These are phyloP conservation scores for Ambrosia artemisiifolia DNA, from an alignment of 129 eudicot genomes.

Conservation along the genomic window DNA sequence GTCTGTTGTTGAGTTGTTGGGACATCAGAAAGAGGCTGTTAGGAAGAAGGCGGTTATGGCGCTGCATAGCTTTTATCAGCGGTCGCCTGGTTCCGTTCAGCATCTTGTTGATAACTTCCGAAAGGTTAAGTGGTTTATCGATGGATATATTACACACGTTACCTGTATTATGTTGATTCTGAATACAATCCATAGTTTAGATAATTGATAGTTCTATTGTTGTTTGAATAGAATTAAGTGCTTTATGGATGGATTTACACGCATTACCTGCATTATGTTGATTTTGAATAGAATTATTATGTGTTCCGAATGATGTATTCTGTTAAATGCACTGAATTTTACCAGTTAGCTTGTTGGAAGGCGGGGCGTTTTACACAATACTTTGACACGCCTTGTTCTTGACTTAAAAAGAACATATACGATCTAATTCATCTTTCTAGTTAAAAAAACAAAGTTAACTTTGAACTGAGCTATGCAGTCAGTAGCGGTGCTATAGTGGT, in stretches of 20 bases:
- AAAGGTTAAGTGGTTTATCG: conserved; percentile 43
- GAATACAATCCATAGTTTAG: too few relatives aligned
- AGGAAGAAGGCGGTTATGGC: conserved; percentile 99
- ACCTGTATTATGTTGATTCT: background rate
- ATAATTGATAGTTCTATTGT: too few relatives aligned
- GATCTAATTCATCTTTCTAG: too few relatives aligned
- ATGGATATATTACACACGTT: background rate
- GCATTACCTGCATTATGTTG: conserved; percentile 4
- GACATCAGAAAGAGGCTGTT: conserved; percentile 80
- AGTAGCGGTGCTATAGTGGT: too few relatives aligned
- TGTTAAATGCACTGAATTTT: conserved; percentile 3
- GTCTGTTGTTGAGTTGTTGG: conserved; percentile 85
- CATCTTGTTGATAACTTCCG: conserved; percentile 78
- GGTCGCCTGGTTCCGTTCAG: conserved; percentile 66
- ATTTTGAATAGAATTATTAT: background rate
- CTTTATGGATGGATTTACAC: too few relatives aligned
- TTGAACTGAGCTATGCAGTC: background rate
- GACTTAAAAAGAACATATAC: too few relatives aligned
- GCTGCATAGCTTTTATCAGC: conserved; percentile 83
- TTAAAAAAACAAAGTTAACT: too few relatives aligned
- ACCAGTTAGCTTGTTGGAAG: background rate
- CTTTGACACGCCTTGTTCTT: too few relatives aligned
- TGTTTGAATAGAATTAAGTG: too few relatives aligned
- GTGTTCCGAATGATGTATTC: conserved; percentile 1
- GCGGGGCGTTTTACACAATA: too few relatives aligned